Base-by-base conservation (phyloP, 106 monocot genomes). In the Hemerocallis citrina region DNA sequence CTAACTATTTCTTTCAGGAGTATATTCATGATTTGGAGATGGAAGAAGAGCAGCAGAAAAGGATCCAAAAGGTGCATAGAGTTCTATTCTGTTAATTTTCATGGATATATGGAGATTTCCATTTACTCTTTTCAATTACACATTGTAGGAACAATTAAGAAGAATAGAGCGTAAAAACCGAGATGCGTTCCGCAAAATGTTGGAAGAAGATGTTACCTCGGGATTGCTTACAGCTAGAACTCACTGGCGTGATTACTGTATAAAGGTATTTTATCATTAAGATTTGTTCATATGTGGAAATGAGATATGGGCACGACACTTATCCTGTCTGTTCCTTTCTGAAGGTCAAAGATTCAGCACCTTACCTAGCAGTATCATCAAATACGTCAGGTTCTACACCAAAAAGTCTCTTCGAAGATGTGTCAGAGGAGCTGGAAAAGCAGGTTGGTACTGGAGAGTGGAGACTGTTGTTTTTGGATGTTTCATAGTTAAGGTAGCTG, bases 321-420 rank as follows among this genome's bases (percentile, higher is more conserved):
- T n/a, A 11, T 49, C 49, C 39, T 11, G 3, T 14, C 39, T 39
- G 36, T 39, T 4, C 38, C 0, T 1, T 11, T 43, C 47, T 56
- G n/a, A 57, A 86, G 93, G 74, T 93, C 17, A 93, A 81, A 35
- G 85, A 88, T 58, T 60, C 57, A 19, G 65, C 69, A 37, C 39
- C 73, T 1, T 93, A 88, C 62, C 31, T 72, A 13, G 81, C 72
- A 52, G 85, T 93, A 5, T 61, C 93, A 27, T 66, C 79, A 63
- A 93, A 93, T 64, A 77, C 79, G 14, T 88, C 85, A 35, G 93
- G 93, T 57, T 81, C 93, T 16, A 93, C 88, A 11, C 85, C 93
- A 35, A 93, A 93, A 68, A 88, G 85, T 76, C 74, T 93, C n/a
- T 93, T 84, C 74, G 93, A 88, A 55, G 93, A 93, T 82, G 71